A percentile compares a stretch with the other conserved stretches of the same genome.
Conservation (phyloP, 2,329 filamentous ascomycete genomes). For the Nannizziopsis arthrosporioides region DNA sequence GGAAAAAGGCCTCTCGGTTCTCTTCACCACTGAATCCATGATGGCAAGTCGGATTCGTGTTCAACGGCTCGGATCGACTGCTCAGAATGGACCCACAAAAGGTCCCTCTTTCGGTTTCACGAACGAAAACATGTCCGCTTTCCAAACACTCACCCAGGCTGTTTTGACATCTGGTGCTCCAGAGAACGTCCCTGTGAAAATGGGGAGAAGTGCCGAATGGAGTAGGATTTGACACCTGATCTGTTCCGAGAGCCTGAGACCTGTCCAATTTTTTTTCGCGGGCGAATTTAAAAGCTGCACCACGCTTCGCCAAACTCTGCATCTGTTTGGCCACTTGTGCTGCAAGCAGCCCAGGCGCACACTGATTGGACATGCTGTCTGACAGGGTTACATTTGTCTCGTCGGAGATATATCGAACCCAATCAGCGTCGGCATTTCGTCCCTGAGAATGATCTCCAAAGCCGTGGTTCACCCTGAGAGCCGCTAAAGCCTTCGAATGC, state of each 20-base stretch:
- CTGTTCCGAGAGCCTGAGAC: too few relatives aligned
- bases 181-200: too few relatives aligned
- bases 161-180: too few relatives aligned
- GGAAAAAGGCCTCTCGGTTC: background rate
- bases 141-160: too few relatives aligned
- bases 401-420: slow-evolving; percentile 4
- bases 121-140: too few relatives aligned
- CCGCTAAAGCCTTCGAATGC: background rate
- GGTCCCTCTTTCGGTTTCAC: too few relatives aligned
- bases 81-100: slow-evolving; percentile 1
- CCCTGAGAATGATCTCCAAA: slow-evolving; percentile 1
- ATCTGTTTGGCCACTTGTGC: too few relatives aligned
- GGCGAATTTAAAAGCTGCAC: too few relatives aligned
- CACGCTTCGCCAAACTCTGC: too few relatives aligned
- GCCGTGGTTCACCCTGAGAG: slow-evolving; percentile 5
- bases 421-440: background rate
- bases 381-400: slow-evolving; percentile 5
- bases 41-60: background rate
- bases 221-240: too few relatives aligned
- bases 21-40: background rate
- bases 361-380: background rate
- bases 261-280: too few relatives aligned
- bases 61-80: slow-evolving; percentile 9
- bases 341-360: background rate
- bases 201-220: too few relatives aligned